Conservation (phyloP, 2,329 filamentous ascomycete genomes). For the Nannizzia gypsea region DNA sequence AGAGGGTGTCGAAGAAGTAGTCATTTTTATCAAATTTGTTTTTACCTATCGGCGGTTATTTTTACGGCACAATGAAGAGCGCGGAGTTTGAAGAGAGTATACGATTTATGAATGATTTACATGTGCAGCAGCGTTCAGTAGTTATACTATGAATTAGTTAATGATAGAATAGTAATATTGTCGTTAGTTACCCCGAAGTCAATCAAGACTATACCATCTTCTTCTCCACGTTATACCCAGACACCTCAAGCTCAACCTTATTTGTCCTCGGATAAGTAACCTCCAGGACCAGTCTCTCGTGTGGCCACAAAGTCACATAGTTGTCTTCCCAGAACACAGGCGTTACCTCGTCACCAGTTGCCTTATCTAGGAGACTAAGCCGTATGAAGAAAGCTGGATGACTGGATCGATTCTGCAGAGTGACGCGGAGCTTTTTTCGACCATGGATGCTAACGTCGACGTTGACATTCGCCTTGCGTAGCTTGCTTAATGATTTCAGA, state of each 20-base stretch:
- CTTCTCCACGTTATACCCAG: conserved; percentile 8
- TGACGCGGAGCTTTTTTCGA: conserved; percentile 22
- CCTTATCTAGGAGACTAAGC: conserved; percentile 38
- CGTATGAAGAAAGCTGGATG: conserved; percentile 49
- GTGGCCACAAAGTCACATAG: conserved; percentile 50
- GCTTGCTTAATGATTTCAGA: conserved; percentile 34
- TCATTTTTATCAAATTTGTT: not conserved
- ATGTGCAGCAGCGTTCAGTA: not conserved
- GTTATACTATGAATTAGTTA: not conserved
- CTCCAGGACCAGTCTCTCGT: conserved; percentile 38
- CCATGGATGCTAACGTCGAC: conserved; percentile 16
- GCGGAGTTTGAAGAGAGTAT: not conserved
- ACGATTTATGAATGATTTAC: not conserved
- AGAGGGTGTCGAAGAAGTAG: not conserved
- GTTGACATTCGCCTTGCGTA: conserved; percentile 31
- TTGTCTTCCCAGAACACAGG: conserved; percentile 51
- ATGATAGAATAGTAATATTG: not conserved
- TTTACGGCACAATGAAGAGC: too few relatives aligned
- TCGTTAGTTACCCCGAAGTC: not conserved
- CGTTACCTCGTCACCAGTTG: conserved; percentile 32
- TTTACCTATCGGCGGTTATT: too few relatives aligned
- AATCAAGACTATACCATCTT: not conserved
- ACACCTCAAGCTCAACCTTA: conserved; percentile 4
- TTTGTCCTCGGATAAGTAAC: conserved; percentile 19
- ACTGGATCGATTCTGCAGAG: conserved; percentile 41